Evolutionary conservation across 129 eudicot species (phyloP).

Genomic region (Flaveria bidentis): DNA sequence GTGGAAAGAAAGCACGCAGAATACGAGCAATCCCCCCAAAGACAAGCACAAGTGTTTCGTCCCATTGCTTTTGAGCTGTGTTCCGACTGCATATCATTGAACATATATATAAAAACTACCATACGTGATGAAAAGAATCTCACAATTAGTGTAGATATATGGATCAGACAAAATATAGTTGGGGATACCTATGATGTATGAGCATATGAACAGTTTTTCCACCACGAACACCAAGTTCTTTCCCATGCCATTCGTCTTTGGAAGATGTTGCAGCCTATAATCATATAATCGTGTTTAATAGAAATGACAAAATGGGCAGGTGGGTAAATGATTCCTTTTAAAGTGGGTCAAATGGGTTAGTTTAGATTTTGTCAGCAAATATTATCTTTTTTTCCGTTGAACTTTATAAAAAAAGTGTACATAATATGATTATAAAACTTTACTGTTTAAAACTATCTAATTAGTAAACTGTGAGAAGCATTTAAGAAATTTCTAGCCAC

Average conservation of each 20-base stretch:
- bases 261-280: slow-evolving; percentile 95
- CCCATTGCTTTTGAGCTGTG: slow-evolving; percentile 99
- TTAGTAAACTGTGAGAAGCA: background rate
- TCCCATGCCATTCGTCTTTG: slow-evolving; percentile 96
- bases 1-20: slow-evolving; percentile 83
- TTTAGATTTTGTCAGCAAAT: background rate
- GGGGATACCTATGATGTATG: slow-evolving; percentile 88
- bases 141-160: background rate
- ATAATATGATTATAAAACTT: background rate
- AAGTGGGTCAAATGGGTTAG: background rate
- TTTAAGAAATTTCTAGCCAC: background rate
- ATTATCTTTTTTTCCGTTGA: background rate
- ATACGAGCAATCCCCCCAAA: slow-evolving; percentile 93
- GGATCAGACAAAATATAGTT: slow-evolving; percentile 23
- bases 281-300: slow-evolving; percentile 12
- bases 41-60: slow-evolving; percentile 92
- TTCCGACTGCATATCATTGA: slow-evolving; percentile 67
- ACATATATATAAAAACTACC: background rate
- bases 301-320: background rate
- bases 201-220: slow-evolving; percentile 99
- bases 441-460: background rate
- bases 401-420: background rate
- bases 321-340: background rate
- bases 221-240: slow-evolving; percentile 94
- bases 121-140: slow-evolving; percentile 2